Percentiles rank a stretch among this genome's conserved stretches.
These are phyloP conservation scores for Malania oleifera DNA, from an alignment of 164 flowering plant species.

Conservation along the genomic window DNA sequence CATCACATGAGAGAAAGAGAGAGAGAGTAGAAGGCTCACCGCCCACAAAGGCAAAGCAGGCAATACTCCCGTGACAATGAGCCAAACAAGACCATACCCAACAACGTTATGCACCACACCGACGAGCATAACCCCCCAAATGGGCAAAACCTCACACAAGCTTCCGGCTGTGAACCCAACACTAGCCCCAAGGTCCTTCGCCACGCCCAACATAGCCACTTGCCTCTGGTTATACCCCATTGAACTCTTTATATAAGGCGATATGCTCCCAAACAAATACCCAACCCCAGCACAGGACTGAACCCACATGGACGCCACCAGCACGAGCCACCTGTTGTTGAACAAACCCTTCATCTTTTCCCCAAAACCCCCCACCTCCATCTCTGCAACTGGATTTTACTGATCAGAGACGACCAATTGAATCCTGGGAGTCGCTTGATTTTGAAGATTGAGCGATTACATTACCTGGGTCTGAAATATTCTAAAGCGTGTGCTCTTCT, in stretches of 20 bases:
- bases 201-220: slow-evolving; percentile 52
- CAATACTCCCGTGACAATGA: slow-evolving; percentile 37
- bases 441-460: no score
- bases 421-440: no score
- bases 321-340: slow-evolving; percentile 51
- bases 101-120: slow-evolving; percentile 34
- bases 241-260: slow-evolving; percentile 46
- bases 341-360: slow-evolving; percentile 23
- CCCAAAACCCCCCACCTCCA: no score
- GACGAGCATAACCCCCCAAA: slow-evolving; percentile 40
- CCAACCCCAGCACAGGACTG: slow-evolving; percentile 47
- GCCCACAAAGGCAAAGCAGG: slow-evolving; percentile 39
- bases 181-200: slow-evolving; percentile 55
- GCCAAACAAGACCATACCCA: slow-evolving; percentile 61
- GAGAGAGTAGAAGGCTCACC: slow-evolving; percentile 25
- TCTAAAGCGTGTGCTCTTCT: no score
- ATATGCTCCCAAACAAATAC: slow-evolving; percentile 50
- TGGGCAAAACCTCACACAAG: slow-evolving; percentile 49
- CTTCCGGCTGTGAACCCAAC: slow-evolving; percentile 48
- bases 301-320: slow-evolving; percentile 56
- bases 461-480: no score
- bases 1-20: neutral
- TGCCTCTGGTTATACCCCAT: slow-evolving; percentile 51
- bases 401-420: no score
- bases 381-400: no score